phyloP scores from a whole-genome alignment of 2,329 filamentous ascomycete species.

The Phyllosticta capitalensis region DNA sequence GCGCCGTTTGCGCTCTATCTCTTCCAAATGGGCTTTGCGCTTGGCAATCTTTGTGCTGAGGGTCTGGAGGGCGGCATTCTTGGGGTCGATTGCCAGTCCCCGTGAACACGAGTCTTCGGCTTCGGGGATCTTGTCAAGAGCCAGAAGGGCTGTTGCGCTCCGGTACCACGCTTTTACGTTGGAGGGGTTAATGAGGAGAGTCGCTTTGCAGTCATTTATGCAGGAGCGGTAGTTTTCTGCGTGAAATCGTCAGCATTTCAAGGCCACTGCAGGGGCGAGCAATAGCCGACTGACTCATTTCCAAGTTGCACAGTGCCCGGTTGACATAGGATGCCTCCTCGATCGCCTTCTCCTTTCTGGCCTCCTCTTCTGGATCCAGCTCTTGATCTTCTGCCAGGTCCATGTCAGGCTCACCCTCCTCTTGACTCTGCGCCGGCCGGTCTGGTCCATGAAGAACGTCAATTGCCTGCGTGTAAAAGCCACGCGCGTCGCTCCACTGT shows the following conservation, averaged over 20 bases:
- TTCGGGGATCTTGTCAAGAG: constrained; percentile 68
- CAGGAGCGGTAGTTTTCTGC: constrained; percentile 76
- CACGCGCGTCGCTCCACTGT: constrained; percentile 72
- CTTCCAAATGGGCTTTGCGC: constrained; percentile 47
- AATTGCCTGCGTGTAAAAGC: constrained; percentile 87
- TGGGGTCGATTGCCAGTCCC: constrained; percentile 62
- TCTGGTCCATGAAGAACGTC: constrained; percentile 55
- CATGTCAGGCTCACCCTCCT: constrained; percentile 37
- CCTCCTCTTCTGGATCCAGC: constrained; percentile 49
- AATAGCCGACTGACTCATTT: constrained; percentile 50
- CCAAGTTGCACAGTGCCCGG: constrained; percentile 80
- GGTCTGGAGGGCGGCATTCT: constrained; percentile 56
- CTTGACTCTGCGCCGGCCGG: constrained; percentile 39
- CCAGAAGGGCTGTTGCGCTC: constrained; percentile 66
- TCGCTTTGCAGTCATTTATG: constrained; percentile 73
- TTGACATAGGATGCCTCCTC: constrained; percentile 77
- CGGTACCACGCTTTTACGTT: constrained; percentile 93
- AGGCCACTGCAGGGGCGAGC: not conserved
- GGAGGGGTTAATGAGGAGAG: constrained; percentile 64
- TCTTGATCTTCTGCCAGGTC: constrained; percentile 37
- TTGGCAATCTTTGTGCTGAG: constrained; percentile 55
- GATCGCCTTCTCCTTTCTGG: constrained; percentile 50
- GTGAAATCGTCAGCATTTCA: not conserved
- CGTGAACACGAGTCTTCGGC: constrained; percentile 68
- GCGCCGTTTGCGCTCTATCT: constrained; percentile 46